phyloP scores from a whole-genome alignment of 2,329 filamentous ascomycete species.

The Fusarium sp. region DNA sequence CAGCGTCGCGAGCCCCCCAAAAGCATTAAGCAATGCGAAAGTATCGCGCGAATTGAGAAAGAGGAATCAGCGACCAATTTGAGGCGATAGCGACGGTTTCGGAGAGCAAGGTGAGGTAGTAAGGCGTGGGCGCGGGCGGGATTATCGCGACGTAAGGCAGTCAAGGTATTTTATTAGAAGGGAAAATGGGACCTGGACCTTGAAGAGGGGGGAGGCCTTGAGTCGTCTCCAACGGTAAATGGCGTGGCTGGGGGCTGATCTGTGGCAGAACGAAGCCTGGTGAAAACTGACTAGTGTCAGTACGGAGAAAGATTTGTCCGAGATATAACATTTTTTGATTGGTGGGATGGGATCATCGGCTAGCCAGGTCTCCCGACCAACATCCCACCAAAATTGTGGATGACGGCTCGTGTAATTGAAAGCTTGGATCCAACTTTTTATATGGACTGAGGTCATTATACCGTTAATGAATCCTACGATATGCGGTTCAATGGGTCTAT shows the following conservation, averaged over 20 bases:
- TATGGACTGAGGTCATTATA: constrained; percentile 19
- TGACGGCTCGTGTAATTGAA: constrained; percentile 23
- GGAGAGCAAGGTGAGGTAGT: constrained; percentile 38
- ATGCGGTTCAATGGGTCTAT: not conserved
- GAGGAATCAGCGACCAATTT: constrained; percentile 44
- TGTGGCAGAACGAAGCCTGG: constrained; percentile 23
- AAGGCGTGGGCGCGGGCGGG: constrained; percentile 40
- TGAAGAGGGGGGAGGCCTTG: constrained; percentile 45
- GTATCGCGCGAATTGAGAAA: constrained; percentile 38
- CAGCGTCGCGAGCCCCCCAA: constrained; percentile 47
- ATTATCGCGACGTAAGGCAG: constrained; percentile 41
- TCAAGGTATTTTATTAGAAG: constrained; percentile 43
- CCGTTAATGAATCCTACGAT: not conserved
- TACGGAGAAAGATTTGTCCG: constrained; percentile 16
- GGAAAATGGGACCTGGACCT: constrained; percentile 48
- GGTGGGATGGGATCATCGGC: constrained; percentile 4
- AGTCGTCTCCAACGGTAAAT: constrained; percentile 51
- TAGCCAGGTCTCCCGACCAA: constrained; percentile 24
- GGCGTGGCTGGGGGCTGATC: constrained; percentile 54
- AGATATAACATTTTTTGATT: accelerated
- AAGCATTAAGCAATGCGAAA: constrained; percentile 45
- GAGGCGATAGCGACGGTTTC: constrained; percentile 41
- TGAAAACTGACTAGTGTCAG: not conserved
- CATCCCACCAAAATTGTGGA: constrained; percentile 15
- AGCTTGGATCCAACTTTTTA: constrained; percentile 8